A percentile compares a stretch with the other conserved stretches of the same genome.
phyloP scores from a whole-genome alignment of 495 filamentous ascomycete genomes.

The Delitschia confertaspora region DNA sequence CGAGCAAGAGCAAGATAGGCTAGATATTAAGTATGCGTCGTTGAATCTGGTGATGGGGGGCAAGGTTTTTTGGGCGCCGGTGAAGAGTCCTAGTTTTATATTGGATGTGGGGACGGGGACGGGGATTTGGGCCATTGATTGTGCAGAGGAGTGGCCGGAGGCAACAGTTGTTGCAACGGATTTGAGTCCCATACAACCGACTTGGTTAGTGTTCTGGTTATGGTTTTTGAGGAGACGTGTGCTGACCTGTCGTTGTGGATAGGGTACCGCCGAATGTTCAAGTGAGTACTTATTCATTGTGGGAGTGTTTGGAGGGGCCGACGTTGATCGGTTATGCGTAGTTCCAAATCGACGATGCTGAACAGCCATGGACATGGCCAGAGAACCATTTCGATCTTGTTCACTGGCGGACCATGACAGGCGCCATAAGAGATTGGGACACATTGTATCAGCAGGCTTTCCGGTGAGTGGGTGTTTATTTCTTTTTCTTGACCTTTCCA shows the following conservation, averaged over 20 bases:
- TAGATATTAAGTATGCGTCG: conserved; percentile 11
- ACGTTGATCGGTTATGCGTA: background rate
- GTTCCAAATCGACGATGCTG: conserved; percentile 15
- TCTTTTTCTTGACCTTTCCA: too few relatives aligned
- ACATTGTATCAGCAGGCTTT: conserved; percentile 3
- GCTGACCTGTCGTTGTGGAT: background rate
- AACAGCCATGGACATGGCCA: conserved; percentile 11
- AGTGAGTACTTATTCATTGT: background rate
- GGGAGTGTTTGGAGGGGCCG: background rate
- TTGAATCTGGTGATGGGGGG: conserved; percentile 3
- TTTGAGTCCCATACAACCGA: conserved; percentile 11
- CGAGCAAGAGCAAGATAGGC: conserved; percentile 8
- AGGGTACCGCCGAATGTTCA: conserved; percentile 14
- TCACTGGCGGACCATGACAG: conserved; percentile 12
- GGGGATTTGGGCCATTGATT: conserved; percentile 16
- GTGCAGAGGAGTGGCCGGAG: conserved; percentile 8
- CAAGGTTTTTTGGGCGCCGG: conserved; percentile 3
- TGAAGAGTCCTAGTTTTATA: conserved; percentile 6
- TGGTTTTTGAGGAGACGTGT: background rate
- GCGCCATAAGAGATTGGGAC: conserved; percentile 11
- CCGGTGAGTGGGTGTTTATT: too few relatives aligned
- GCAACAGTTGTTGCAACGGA: conserved; percentile 8
- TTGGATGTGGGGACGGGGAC: conserved; percentile 13
- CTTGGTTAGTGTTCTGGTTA: background rate
- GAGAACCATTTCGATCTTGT: conserved; percentile 10